Percentiles rank a stretch among this genome's conserved stretches.
Evolutionary conservation across 257 asterid species (phyloP).

Genomic region (Nicotiana tomentosiformis): DNA sequence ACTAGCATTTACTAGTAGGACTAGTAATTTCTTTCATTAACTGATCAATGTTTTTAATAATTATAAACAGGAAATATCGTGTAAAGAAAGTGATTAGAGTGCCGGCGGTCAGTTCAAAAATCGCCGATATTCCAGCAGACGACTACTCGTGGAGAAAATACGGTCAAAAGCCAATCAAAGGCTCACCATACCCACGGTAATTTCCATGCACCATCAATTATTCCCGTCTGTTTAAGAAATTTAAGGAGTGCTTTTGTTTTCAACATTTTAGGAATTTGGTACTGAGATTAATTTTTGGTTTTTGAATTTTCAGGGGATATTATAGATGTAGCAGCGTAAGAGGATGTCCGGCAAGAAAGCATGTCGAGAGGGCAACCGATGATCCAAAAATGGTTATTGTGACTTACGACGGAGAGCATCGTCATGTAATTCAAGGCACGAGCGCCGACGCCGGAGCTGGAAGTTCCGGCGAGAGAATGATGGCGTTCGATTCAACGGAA

Average conservation of each 20-base stretch:
- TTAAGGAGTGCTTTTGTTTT: too few relatives aligned
- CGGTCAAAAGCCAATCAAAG: conserved; percentile 39
- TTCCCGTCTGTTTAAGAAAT: background rate
- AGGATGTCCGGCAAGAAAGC: conserved; percentile 8
- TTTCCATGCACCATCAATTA: background rate
- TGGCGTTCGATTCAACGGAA: background rate
- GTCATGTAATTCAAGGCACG: background rate
- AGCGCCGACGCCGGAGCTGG: background rate
- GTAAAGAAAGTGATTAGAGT: conserved; percentile 34
- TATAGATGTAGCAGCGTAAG: background rate
- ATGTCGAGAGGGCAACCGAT: background rate
- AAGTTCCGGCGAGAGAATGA: background rate
- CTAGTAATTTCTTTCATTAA: background rate
- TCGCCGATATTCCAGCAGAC: conserved; percentile 39
- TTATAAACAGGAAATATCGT: conserved; percentile 21
- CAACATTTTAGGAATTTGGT: too few relatives aligned
- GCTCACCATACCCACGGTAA: conserved; percentile 38
- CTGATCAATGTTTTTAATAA: background rate
- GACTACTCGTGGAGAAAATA: conserved; percentile 44
- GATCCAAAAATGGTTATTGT: background rate
- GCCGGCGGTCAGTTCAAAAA: conserved; percentile 37
- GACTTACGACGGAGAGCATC: background rate
- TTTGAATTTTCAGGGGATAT: background rate
- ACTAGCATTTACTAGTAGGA: background rate
- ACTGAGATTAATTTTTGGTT: too few relatives aligned